These are phyloP conservation scores for Afroboletus lepidellus DNA, from an alignment of 1,284 basidiomycete species.

Conservation along the genomic window DNA sequence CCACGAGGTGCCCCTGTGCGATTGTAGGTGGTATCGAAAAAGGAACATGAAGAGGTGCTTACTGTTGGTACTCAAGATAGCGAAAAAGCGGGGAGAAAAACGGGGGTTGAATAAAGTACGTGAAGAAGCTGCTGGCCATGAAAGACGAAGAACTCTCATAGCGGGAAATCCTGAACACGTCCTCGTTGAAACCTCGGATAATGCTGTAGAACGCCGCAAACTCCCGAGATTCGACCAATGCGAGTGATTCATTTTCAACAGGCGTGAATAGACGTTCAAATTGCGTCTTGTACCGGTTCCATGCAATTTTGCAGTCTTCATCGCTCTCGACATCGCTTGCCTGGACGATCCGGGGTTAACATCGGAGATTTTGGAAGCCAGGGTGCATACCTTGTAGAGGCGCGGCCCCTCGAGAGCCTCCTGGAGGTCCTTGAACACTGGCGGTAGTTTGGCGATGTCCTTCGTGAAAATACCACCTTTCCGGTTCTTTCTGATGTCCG, in stretches of 20 bases:
- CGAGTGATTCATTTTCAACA: rapidly evolving
- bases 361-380: no score
- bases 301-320: neutral
- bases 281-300: neutral
- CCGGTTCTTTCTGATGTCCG: neutral
- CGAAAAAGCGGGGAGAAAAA: neutral
- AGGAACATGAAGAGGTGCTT: rapidly evolving
- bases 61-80: neutral
- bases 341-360: neutral
- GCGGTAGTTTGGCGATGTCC: neutral
- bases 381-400: neutral
- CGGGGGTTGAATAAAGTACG: conserved; percentile 2
- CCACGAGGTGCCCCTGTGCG: neutral
- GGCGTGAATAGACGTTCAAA: neutral
- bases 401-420: neutral
- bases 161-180: rapidly evolving
- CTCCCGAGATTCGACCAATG: neutral
- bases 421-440: neutral
- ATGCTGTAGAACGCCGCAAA: conserved; percentile 4
- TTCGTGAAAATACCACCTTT: neutral
- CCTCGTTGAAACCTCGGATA: neutral
- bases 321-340: neutral
- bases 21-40: neutral
- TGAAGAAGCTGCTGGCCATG: conserved; percentile 5
- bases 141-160: neutral